A percentile compares a stretch with the other conserved stretches of the same genome.
phyloP scores from a whole-genome alignment of 2,329 filamentous ascomycete species.

The Pyrenophora seminiperda region DNA sequence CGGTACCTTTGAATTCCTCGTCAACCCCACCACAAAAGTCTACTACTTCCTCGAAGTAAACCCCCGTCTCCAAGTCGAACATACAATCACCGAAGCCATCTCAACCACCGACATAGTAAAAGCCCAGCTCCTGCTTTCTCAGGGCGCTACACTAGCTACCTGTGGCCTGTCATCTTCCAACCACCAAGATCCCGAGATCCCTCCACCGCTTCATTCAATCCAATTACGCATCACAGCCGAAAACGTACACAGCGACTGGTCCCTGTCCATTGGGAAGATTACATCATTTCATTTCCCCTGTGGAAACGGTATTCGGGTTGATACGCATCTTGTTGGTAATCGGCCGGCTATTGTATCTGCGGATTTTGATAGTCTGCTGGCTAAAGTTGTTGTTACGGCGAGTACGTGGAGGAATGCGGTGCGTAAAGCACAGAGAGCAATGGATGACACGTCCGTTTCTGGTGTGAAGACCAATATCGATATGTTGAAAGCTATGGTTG shows the following conservation, averaged over 20 bases:
- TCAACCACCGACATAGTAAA: constrained; percentile 61
- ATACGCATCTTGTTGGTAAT: constrained; percentile 58
- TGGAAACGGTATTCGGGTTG: constrained; percentile 63
- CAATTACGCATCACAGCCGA: constrained; percentile 65
- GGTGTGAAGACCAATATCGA: constrained; percentile 65
- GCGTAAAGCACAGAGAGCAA: constrained; percentile 59
- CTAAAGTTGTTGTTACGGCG: constrained; percentile 64
- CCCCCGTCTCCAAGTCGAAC: constrained; percentile 65
- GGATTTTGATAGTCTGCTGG: constrained; percentile 64
- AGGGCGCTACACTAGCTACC: constrained; percentile 53
- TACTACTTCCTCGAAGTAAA: constrained; percentile 68
- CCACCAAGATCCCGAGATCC: constrained; percentile 36
- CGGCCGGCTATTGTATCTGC: constrained; percentile 55
- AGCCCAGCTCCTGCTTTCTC: constrained; percentile 59
- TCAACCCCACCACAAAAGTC: constrained; percentile 55
- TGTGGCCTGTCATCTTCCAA: constrained; percentile 38
- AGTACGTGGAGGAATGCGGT: constrained; percentile 59
- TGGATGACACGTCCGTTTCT: constrained; percentile 60
- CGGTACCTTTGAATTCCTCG: constrained; percentile 69
- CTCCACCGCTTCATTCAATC: constrained; percentile 55
- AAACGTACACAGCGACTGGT: constrained; percentile 58
- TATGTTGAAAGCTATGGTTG: constrained; percentile 60
- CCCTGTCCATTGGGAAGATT: constrained; percentile 65
- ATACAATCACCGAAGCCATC: constrained; percentile 65
- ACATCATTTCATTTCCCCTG: constrained; percentile 59